Evolutionary conservation across 495 filamentous ascomycete genomes (phyloP), one percentile per base, ranked within the genome.

Genomic region (Aspergillus conjunctus): DNA sequence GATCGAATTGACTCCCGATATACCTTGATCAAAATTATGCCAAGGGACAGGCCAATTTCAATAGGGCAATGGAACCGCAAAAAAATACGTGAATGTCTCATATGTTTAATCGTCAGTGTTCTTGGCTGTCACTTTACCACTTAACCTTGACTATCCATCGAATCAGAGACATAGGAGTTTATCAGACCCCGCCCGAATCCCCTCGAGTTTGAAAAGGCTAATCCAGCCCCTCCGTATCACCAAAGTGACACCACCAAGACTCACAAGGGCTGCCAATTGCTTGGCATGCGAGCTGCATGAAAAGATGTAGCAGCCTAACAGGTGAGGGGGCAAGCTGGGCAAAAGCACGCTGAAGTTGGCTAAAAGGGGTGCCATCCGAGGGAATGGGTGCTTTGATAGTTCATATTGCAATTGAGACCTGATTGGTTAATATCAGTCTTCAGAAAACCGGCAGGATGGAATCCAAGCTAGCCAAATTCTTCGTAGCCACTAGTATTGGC

Each of bases 101-200:
- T 21, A 48, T 48, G 44, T 48, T 48, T 48, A 21, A 20, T 48
- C 44, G 15, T 48, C 21, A 48, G 44, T 22, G n/a, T 48, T 48
- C 44, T 48, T 48, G 44, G 44, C 44, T 48, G 44, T 9, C n/a
- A 18, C 18, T 46, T 17, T 48, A 17, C 44, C 44, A 18, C 18
- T 20, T 48, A 5, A 21, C 44, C 18, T 20, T 48, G n/a, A 21
- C 44, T 6, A 48, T 48, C 44, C 21, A 20, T 17, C n/a, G 18
- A 48, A 11, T 21, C 44, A 48, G 17, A 48, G n/a, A 48, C 9
- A 21, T 21, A 21, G n/a, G n/a, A 14, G 44, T 48, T 21, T 48
- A 48, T 48, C n/a, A 48, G 20, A 11, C 20, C 9, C 9, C 20
- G 15, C 9, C 14, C 20, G 5, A 18, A 11, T 20, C 20, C 6